Evolutionary conservation across 768 basidiomycete species (phyloP), one percentile per base, ranked within the genome.

Genomic region (Chalciporus pseudorubinellus): DNA sequence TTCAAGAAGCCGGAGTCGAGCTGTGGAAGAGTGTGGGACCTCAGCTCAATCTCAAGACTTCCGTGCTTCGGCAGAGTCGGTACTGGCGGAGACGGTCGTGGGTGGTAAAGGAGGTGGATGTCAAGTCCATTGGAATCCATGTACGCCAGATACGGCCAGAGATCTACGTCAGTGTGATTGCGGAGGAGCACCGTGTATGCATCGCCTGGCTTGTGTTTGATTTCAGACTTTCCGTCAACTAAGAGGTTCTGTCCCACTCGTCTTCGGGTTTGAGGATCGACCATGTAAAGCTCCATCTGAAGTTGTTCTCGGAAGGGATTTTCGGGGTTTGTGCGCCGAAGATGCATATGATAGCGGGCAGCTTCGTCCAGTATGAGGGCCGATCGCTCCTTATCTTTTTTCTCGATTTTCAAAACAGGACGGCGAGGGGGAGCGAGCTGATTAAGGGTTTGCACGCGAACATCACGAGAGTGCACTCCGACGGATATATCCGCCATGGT

Each of bases 141-240:
- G 61, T 79, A 82, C 1, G 76, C 75, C 29, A 85, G 71, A 61
- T 82, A 83, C 28, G 83, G 81, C 83, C 82, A 85, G 24, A 85
- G 74, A 60, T 81, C 77, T 50, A 65, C 56, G 55, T 76, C 72
- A 2, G 82, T 74, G 33, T 69, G 62, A 55, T 84, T 84, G 52
- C 70, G 74, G 20, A 85, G 62, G 31, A 76, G 67, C 42, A 83
- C 67, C 33, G 71, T 66, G 53, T 81, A 84, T 18, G 79, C 70
- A 40, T 74, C 64, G 26, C 67, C 67, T 53, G 68, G 63, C 45
- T 75, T 68, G 57, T 74, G 74, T 14, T 68, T 62, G 36, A 85
- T 72, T 22, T 72, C 71, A n/a, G 78, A 79, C 41, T 72, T 72
- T 28, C 78, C 79, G 46, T 79, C 55, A 24, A 68, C 58, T 43